phyloP scores from a whole-genome alignment of 2,329 filamentous ascomycete species.

The Pestalotiopsis sp. region DNA sequence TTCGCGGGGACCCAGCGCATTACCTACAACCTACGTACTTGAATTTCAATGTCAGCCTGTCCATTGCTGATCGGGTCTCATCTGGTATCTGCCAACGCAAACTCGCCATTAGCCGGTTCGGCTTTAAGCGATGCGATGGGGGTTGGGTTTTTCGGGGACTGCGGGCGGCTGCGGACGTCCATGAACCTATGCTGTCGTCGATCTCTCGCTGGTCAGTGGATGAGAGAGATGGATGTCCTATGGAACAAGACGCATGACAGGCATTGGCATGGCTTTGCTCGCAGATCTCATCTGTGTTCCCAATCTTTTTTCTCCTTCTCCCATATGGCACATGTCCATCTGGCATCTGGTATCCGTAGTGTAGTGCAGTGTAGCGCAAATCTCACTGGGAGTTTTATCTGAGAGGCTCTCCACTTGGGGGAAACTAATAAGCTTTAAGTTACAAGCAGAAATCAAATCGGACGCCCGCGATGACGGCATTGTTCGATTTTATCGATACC shows the following conservation, averaged over 20 bases:
- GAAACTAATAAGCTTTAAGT: neutral
- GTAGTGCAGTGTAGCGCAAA: neutral
- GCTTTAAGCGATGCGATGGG: neutral
- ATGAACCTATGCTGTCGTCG: neutral
- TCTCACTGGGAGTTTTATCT: neutral
- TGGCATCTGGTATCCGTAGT: neutral
- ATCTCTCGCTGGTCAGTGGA: neutral
- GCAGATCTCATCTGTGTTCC: too few species aligned
- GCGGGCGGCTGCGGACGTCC: neutral
- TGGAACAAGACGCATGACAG: too few species aligned
- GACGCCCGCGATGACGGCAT: slow-evolving; percentile 2
- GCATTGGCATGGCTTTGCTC: too few species aligned
- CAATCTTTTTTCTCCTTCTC: too few species aligned
- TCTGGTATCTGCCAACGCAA: neutral
- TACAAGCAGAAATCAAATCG: neutral
- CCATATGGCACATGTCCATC: neutral
- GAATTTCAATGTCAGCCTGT: neutral
- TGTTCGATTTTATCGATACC: slow-evolving; percentile 2
- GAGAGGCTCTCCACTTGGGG: neutral
- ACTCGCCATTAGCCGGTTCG: neutral
- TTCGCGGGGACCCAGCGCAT: slow-evolving; percentile 1
- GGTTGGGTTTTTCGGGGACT: neutral
- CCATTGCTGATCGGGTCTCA: neutral
- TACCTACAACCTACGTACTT: neutral
- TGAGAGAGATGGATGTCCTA: too few species aligned